Percentiles rank a stretch among this genome's conserved stretches.
Conservation (phyloP, 805 yeast species). For the Metschnikowia lunata region DNA sequence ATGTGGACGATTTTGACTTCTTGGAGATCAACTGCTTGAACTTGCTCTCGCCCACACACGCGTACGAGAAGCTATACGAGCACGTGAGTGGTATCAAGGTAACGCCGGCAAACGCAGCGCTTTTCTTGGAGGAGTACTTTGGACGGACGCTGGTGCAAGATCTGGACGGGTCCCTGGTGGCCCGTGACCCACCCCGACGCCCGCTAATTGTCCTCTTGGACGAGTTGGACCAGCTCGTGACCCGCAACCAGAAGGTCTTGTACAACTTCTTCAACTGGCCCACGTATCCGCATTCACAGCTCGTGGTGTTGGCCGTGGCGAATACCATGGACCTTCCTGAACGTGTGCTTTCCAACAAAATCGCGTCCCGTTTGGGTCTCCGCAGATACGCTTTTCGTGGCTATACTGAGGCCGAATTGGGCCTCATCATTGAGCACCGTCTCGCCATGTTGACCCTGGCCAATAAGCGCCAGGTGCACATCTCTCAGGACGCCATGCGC, state of each 20-base stretch:
- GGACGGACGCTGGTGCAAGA: conserved; percentile 14
- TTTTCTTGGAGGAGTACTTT: conserved; percentile 69
- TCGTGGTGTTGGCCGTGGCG: conserved; percentile 89
- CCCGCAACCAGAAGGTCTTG: conserved; percentile 78
- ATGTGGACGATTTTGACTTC: conserved; percentile 52
- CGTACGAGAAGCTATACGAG: conserved; percentile 82
- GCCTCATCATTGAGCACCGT: conserved; percentile 67
- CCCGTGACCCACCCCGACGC: conserved; percentile 17
- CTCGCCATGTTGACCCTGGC: conserved; percentile 43
- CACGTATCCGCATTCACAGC: conserved; percentile 67
- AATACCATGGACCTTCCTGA: conserved; percentile 98
- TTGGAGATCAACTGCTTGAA: conserved; percentile 91
- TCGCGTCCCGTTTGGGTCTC: conserved; percentile 86
- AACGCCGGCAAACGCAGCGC: conserved; percentile 60
- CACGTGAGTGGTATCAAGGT: conserved; percentile 57
- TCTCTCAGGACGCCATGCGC: conserved; percentile 72
- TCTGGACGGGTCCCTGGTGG: too few relatives aligned
- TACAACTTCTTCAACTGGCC: conserved; percentile 99
- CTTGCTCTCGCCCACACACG: conserved; percentile 68
- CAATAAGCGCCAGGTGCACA: conserved; percentile 40
- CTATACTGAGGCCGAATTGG: conserved; percentile 74
- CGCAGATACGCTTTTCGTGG: conserved; percentile 86
- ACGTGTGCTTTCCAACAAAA: conserved; percentile 77
- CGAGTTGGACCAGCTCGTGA: conserved; percentile 89
- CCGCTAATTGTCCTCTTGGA: conserved; percentile 80